Base-by-base conservation (phyloP, 257 asterid genomes). In the Plantago elongata region DNA sequence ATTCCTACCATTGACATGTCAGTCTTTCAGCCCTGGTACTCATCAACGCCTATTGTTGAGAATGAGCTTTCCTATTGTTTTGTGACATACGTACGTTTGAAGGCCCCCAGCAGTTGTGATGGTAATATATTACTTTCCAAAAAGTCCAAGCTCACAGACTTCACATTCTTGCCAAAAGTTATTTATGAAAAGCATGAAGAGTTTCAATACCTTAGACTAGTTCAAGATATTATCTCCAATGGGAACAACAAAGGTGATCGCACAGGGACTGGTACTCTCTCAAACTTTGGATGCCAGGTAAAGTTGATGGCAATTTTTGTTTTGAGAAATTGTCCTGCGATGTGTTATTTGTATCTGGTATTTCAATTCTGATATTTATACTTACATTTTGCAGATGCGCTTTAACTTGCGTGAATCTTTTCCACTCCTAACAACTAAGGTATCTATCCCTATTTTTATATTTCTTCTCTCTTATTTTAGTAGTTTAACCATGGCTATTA, bases 281-380 rank as follows among this genome's bases (percentile, higher is more conserved):
- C 99, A 7, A 82, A 84, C 73, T 93, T 93, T 79, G 97, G 99
- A 50, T 83, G 95, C 75, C 99, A 93, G 97, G 99, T 93, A 79
- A 63, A 14, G 13, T 13, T 61, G 16, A 61, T 67, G 38, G 17
- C 22, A 55, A 30, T 48, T n/a, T 9, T 14, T 16, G 12, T 62
- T 52, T 1, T 55, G 60, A 14, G 17, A n/a, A 44, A 13, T n/a
- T 60, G 64, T 29, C 54, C 14, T 22, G 37, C 51, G 50, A 43
- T 60, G 14, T 54, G 60, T 3, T 69, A n/a, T 49, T 50, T 57
- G 49, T 51, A 27, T 67, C 57, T 30, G 5, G 3, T 18, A 9
- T 54, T 45, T 18, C 71, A 47, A 47, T 56, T 67, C 57, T 65
- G 50, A 79, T 49, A 27, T 37, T 62, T 63, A 51, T 54, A 13